A percentile compares a stretch with the other conserved stretches of the same genome.
phyloP scores from a whole-genome alignment of 208 protist species.

The Phytomonas sp. region DNA sequence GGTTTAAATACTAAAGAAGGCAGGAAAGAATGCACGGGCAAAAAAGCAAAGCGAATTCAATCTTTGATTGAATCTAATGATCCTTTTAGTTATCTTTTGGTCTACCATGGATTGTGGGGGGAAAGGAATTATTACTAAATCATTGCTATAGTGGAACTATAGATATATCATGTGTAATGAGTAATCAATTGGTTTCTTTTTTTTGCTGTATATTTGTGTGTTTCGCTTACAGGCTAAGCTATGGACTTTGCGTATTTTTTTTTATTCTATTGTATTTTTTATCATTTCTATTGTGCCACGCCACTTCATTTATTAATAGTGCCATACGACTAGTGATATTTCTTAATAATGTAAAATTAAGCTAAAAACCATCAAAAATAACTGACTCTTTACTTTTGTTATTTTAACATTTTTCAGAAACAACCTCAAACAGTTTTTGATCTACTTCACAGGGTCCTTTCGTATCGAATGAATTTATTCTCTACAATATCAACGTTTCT shows the following conservation, averaged over 20 bases:
- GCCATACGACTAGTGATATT: not conserved
- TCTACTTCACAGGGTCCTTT: not conserved
- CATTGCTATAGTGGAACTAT: not conserved
- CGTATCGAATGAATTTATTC: not conserved
- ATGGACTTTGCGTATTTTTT: not conserved
- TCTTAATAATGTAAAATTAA: not conserved
- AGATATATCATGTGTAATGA: not conserved
- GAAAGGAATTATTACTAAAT: constrained; percentile 12
- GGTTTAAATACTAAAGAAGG: not conserved
- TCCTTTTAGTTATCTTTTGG: constrained; percentile 18
- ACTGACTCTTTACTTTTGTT: no score
- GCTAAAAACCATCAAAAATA: not conserved
- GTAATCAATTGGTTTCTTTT: not conserved
- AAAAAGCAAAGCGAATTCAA: not conserved
- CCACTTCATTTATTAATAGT: not conserved
- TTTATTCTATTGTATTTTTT: not conserved
- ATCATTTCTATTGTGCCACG: not conserved
- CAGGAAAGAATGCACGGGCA: not conserved
- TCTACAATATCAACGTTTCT: not conserved
- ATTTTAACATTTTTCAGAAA: no score
- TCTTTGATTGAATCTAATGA: constrained; percentile 12
- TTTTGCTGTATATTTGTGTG: not conserved
- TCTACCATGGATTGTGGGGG: constrained; percentile 29
- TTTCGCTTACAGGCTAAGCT: not conserved
- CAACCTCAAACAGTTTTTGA: no score